A percentile compares a stretch with the other conserved stretches of the same genome.
phyloP scores from a whole-genome alignment of 768 basidiomycete genomes.

The Psilocybe subaeruginosa region DNA sequence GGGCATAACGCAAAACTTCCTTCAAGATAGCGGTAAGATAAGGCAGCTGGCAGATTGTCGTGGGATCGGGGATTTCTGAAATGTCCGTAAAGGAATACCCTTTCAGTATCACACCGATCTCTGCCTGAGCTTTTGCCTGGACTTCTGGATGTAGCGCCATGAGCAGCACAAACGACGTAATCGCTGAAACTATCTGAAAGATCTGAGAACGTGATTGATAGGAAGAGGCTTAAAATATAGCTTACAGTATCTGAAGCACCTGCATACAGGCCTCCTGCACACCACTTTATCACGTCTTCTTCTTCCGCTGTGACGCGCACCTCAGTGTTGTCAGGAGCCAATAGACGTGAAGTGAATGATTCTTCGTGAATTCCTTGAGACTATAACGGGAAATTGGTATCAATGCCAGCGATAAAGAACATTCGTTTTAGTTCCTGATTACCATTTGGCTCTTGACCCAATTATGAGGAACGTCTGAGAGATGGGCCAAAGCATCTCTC shows the following conservation, averaged over 20 bases:
- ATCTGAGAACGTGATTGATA: background rate
- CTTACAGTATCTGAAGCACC: conserved; percentile 46
- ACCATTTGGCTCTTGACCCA: conserved; percentile 53
- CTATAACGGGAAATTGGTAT: conserved; percentile 28
- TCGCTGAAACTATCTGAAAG: conserved; percentile 19
- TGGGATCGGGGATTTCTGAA: conserved; percentile 35
- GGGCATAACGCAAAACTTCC: conserved; percentile 31
- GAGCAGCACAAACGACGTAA: conserved; percentile 34
- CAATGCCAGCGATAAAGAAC: background rate
- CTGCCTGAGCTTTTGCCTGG: conserved; percentile 35
- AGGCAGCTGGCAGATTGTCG: conserved; percentile 34
- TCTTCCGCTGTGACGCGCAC: conserved; percentile 26
- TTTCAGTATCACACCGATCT: conserved; percentile 33
- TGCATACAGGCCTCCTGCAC: conserved; percentile 52
- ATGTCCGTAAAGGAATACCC: conserved; percentile 10
- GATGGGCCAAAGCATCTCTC: conserved; percentile 35
- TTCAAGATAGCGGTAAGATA: conserved; percentile 36
- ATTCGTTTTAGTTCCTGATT: background rate
- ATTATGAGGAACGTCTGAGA: conserved; percentile 41
- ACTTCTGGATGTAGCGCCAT: conserved; percentile 40
- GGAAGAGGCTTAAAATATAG: background rate
- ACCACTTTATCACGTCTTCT: conserved; percentile 52
- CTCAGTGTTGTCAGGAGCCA: conserved; percentile 27
- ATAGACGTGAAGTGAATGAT: conserved; percentile 47
- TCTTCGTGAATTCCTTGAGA: conserved; percentile 27